phyloP scores from a whole-genome alignment of 345 rosid species.

The Arabis alpina region DNA sequence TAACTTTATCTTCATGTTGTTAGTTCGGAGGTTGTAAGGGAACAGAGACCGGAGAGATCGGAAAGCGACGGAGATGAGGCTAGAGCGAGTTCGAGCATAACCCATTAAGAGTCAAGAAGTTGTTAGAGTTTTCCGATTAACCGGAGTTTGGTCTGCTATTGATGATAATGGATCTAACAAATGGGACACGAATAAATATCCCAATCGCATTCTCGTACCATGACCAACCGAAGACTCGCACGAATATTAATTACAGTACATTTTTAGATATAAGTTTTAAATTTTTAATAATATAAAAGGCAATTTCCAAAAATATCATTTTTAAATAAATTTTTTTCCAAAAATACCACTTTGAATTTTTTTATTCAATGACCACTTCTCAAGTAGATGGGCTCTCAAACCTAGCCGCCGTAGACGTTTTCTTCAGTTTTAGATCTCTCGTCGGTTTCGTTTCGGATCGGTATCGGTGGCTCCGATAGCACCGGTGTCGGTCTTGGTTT shows the following conservation, averaged over 20 bases:
- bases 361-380: too few species aligned
- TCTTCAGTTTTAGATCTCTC: too few species aligned
- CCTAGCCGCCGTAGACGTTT: too few species aligned
- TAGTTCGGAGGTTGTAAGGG: constrained; percentile 43
- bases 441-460: too few species aligned
- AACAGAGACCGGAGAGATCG: constrained; percentile 47
- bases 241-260: not conserved
- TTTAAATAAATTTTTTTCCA: too few species aligned
- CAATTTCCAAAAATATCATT: too few species aligned
- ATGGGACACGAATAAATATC: too few species aligned
- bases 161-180: constrained; percentile 48
- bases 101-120: constrained; percentile 43
- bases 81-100: constrained; percentile 40
- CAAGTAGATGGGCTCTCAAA: too few species aligned
- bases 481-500: too few species aligned
- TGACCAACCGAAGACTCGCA: constrained; percentile 5
- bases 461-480: too few species aligned
- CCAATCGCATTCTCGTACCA: constrained; percentile 30
- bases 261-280: constrained; percentile 27
- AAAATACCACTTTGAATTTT: too few species aligned
- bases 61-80: constrained; percentile 40
- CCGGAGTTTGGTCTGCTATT: constrained; percentile 19
- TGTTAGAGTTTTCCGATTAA: constrained; percentile 18
- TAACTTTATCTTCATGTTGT: constrained; percentile 45
- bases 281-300: too few species aligned